Evolutionary conservation across 768 basidiomycete species (phyloP).

Genomic region (Suillus clintonianus): DNA sequence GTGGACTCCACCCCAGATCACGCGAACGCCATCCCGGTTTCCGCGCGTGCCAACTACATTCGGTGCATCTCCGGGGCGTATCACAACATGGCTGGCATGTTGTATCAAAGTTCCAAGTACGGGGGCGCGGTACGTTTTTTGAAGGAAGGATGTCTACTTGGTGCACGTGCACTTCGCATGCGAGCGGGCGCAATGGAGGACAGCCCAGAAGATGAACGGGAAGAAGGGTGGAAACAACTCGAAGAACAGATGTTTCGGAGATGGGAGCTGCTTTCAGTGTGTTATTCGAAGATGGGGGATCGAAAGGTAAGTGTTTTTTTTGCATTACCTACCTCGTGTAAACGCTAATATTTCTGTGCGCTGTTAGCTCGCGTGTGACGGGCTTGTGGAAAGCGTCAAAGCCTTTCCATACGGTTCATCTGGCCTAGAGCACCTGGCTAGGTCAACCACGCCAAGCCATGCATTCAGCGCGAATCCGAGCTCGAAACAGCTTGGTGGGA

Average conservation of each 20-base stretch:
- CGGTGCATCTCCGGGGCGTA: constrained; percentile 75
- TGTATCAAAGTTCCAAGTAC: constrained; percentile 66
- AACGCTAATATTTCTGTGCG: background rate
- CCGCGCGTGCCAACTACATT: constrained; percentile 49
- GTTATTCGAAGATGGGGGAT: constrained; percentile 77
- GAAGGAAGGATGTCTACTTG: constrained; percentile 58
- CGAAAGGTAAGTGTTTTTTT: constrained; percentile 56
- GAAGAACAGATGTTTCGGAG: constrained; percentile 67
- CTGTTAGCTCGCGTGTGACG: constrained; percentile 58
- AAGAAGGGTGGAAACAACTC: constrained; percentile 56
- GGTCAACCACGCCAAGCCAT: constrained; percentile 7
- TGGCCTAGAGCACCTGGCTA: background rate
- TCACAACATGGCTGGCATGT: constrained; percentile 65
- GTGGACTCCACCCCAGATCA: constrained; percentile 19
- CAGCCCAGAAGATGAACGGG: constrained; percentile 28
- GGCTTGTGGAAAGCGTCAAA: constrained; percentile 52
- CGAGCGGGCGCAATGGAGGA: constrained; percentile 11
- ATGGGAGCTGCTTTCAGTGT: constrained; percentile 82
- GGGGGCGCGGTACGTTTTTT: constrained; percentile 71
- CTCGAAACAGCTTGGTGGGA: constrained; percentile 55
- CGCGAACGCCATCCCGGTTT: constrained; percentile 20
- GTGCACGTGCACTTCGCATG: constrained; percentile 45
- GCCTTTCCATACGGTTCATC: constrained; percentile 50
- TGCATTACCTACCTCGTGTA: constrained; percentile 6
- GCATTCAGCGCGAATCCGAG: constrained; percentile 42